Percentiles rank a stretch among this genome's conserved stretches.
phyloP scores from a whole-genome alignment of 1,139 yeast species.

The Suhomyces kunorum region DNA sequence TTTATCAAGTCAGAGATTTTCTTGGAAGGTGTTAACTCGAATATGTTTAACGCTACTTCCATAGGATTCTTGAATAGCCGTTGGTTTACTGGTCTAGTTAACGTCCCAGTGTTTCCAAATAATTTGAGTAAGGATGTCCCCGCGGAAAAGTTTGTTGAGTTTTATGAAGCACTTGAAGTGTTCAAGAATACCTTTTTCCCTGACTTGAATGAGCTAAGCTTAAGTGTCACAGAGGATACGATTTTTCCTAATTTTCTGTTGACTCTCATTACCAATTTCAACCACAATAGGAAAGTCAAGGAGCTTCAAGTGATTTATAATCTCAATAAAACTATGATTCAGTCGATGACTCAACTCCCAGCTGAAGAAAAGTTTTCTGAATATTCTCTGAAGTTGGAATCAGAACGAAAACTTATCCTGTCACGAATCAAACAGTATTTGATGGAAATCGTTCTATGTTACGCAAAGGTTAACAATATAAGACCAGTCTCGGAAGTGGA shows the following conservation, averaged over 20 bases:
- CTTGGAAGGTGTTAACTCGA: neutral
- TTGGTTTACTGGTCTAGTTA: constrained; percentile 21
- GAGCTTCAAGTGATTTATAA: constrained; percentile 31
- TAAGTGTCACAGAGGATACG: constrained; percentile 1
- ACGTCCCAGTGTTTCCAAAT: constrained; percentile 26
- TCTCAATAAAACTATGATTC: constrained; percentile 26
- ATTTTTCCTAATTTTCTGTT: constrained; percentile 13
- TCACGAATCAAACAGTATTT: constrained; percentile 21
- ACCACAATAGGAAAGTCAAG: constrained; percentile 22
- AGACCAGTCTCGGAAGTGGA: constrained; percentile 23
- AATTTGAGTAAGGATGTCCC: constrained; percentile 9
- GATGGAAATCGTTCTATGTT: constrained; percentile 21
- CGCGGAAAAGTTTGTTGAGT: constrained; percentile 10
- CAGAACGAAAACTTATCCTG: constrained; percentile 18
- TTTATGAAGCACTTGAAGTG: constrained; percentile 12
- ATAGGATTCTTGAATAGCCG: constrained; percentile 21
- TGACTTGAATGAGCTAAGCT: constrained; percentile 5
- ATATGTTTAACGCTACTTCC: constrained; percentile 13
- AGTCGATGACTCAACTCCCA: constrained; percentile 17
- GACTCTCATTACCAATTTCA: constrained; percentile 25
- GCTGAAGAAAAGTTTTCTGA: constrained; percentile 1
- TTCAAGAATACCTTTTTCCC: constrained; percentile 23
- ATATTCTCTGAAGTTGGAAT: constrained; percentile 2
- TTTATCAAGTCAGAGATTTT: constrained; percentile 14
- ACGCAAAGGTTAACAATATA: constrained; percentile 10